Conservation (phyloP, 2,329 filamentous ascomycete species). For the Diplodia sapinea region DNA sequence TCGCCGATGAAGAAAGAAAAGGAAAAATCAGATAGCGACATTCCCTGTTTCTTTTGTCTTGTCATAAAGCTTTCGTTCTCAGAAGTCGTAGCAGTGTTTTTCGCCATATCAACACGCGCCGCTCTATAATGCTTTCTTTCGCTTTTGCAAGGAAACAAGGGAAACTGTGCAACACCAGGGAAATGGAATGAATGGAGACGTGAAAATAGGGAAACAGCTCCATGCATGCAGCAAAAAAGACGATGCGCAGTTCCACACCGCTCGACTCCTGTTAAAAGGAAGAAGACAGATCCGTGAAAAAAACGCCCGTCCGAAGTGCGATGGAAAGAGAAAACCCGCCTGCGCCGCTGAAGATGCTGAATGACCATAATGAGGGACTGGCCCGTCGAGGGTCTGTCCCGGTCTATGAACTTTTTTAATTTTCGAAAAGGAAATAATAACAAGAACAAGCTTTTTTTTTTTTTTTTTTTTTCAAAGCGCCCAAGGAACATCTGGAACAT, state of each 20-base stretch:
- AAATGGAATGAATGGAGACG: neutral
- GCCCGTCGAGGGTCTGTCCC: conserved; percentile 15
- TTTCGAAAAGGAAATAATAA: conserved; percentile 39
- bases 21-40: conserved; percentile 5
- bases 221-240: conserved; percentile 17
- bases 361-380: conserved; percentile 11
- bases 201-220: conserved; percentile 9
- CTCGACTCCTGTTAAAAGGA: conserved; percentile 19
- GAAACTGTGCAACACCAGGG: conserved; percentile 2
- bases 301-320: conserved; percentile 26
- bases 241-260: conserved; percentile 20
- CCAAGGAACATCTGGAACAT: conserved; percentile 31
- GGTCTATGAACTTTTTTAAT: conserved; percentile 34
- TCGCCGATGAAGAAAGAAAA: conserved; percentile 24
- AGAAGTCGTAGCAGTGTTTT: conserved; percentile 25
- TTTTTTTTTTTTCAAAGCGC: conserved; percentile 31
- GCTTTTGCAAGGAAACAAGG: conserved; percentile 11
- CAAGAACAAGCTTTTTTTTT: conserved; percentile 33
- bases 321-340: conserved; percentile 22
- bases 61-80: conserved; percentile 30
- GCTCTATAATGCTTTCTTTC: conserved; percentile 29
- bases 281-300: conserved; percentile 24
- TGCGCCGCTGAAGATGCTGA: conserved; percentile 31
- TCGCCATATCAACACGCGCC: conserved; percentile 9
- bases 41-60: conserved; percentile 25